A percentile compares a stretch with the other conserved stretches of the same genome.
These are phyloP conservation scores for Miscanthus lutarioriparius DNA, from an alignment of 176 grass and related monocot species.

Conservation along the genomic window DNA sequence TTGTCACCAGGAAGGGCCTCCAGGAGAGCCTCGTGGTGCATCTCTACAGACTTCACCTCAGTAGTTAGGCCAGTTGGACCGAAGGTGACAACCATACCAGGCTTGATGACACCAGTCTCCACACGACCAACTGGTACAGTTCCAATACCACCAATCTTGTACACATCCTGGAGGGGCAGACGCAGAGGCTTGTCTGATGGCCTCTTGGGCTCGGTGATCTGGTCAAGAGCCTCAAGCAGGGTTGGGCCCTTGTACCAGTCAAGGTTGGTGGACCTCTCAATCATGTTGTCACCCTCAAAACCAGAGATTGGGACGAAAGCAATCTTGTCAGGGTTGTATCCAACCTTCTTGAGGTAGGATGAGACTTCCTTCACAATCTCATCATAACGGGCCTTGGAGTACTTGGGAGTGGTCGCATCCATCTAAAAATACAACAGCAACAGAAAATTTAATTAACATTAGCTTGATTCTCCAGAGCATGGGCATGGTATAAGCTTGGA, in stretches of 20 bases:
- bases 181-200: slow-evolving; percentile 93
- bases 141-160: slow-evolving; percentile 96
- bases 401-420: neutral
- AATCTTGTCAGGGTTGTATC: neutral
- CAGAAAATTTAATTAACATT: neutral
- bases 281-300: neutral
- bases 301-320: neutral
- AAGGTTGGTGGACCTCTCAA: neutral
- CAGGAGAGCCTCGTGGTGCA: slow-evolving; percentile 87
- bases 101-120: slow-evolving; percentile 79
- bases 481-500: no score
- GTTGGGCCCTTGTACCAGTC: neutral
- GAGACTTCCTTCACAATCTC: neutral
- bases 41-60: slow-evolving; percentile 94
- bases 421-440: neutral
- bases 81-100: slow-evolving; percentile 84
- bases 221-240: slow-evolving; percentile 62
- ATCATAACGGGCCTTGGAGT: neutral
- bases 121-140: slow-evolving; percentile 84
- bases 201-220: slow-evolving; percentile 81
- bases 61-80: slow-evolving; percentile 73
- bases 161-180: slow-evolving; percentile 97
- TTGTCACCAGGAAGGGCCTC: slow-evolving; percentile 85
- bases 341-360: neutral
- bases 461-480: neutral